Evolutionary conservation across 2,329 filamentous ascomycete genomes (phyloP).

Genomic region (Trichoderma semiorbis): DNA sequence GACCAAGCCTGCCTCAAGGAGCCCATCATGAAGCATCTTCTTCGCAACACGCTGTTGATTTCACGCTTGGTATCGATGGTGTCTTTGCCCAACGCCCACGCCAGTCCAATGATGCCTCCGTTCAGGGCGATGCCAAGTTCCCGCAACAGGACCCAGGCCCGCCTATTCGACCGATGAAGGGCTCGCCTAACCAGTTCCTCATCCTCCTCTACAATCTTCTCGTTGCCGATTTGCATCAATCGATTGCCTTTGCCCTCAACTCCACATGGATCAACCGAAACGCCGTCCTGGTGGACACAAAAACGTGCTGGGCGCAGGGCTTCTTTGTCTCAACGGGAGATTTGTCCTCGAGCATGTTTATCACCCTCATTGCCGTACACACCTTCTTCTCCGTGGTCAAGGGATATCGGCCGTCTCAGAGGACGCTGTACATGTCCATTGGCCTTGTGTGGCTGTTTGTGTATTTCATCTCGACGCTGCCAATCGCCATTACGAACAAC

Average conservation of each 20-base stretch:
- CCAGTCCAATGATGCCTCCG: not conserved
- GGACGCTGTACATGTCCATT: slow-evolving; percentile 48
- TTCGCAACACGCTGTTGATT: slow-evolving; percentile 30
- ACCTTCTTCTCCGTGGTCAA: slow-evolving; percentile 62
- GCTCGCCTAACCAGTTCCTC: slow-evolving; percentile 62
- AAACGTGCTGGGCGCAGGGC: slow-evolving; percentile 62
- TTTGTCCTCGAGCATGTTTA: slow-evolving; percentile 63
- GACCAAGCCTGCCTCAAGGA: slow-evolving; percentile 7
- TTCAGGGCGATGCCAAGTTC: not conserved
- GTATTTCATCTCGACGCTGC: slow-evolving; percentile 54
- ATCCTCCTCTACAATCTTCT: slow-evolving; percentile 68
- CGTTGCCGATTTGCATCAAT: slow-evolving; percentile 64
- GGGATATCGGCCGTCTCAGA: slow-evolving; percentile 49
- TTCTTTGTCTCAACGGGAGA: slow-evolving; percentile 66
- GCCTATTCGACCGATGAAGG: slow-evolving; percentile 25
- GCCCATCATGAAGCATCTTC: slow-evolving; percentile 6
- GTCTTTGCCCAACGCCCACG: slow-evolving; percentile 27
- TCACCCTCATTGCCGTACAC: slow-evolving; percentile 62
- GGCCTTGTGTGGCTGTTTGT: slow-evolving; percentile 55
- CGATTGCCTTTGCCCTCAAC: slow-evolving; percentile 61
- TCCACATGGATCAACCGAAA: slow-evolving; percentile 54
- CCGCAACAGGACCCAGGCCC: not conserved
- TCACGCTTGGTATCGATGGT: slow-evolving; percentile 36
- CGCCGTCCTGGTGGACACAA: slow-evolving; percentile 50
- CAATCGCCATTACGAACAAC: slow-evolving; percentile 42